phyloP scores from a whole-genome alignment of 179 eudicot genomes.

The Vitellaria paradoxa region DNA sequence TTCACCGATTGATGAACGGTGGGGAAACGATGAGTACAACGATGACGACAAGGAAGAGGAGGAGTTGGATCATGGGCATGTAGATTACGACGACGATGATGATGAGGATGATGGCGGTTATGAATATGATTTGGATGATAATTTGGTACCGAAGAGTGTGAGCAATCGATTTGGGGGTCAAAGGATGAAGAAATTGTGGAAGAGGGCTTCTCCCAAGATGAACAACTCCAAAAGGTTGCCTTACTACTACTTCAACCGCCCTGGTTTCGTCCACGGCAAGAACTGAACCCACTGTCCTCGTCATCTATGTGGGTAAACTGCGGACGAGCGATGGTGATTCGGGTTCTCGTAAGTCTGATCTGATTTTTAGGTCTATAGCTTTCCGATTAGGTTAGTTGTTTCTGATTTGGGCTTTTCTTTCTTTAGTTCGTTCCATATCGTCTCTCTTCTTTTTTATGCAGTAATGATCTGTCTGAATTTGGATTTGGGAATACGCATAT shows the following conservation, averaged over 20 bases:
- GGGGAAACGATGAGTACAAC: neutral
- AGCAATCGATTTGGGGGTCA: slow-evolving; percentile 43
- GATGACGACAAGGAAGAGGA: slow-evolving; percentile 3
- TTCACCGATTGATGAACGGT: neutral
- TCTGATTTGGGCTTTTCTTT: too few species aligned
- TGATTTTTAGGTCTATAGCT: too few species aligned
- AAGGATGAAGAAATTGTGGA: slow-evolving; percentile 76
- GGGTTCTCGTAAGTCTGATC: too few species aligned
- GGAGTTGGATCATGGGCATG: neutral
- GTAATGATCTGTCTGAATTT: neutral
- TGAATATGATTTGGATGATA: slow-evolving; percentile 49
- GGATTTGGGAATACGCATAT: neutral
- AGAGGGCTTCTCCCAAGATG: slow-evolving; percentile 41
- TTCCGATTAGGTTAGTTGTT: too few species aligned
- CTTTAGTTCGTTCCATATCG: neutral
- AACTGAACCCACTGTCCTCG: slow-evolving; percentile 11
- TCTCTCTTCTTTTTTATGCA: neutral
- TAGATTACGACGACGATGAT: neutral
- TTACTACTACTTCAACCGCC: slow-evolving; percentile 29
- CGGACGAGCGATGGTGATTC: too few species aligned
- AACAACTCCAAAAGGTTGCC: slow-evolving; percentile 50
- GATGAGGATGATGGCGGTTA: slow-evolving; percentile 19
- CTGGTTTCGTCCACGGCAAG: slow-evolving; percentile 61
- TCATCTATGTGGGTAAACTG: too few species aligned
- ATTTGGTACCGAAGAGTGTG: slow-evolving; percentile 58